Percentiles rank a stretch among this genome's conserved stretches.
Evolutionary conservation across 805 yeast genomes (phyloP).

Genomic region (Candida yuanshanica): DNA sequence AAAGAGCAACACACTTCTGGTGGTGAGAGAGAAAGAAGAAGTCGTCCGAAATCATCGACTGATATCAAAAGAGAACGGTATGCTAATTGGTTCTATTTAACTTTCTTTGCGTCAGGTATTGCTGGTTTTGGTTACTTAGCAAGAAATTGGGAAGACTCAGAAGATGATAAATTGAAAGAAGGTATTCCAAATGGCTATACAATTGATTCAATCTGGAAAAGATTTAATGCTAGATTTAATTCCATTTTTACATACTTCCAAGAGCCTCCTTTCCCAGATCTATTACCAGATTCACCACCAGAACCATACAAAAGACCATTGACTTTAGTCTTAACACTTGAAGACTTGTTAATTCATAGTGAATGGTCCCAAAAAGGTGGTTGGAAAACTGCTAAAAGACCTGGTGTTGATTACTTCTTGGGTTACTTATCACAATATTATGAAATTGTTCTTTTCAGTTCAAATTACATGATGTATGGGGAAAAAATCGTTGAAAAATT

Average conservation of each 20-base stretch:
- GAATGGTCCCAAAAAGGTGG: conserved; percentile 90
- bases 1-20: conserved; percentile 10
- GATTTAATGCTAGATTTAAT: conserved; percentile 67
- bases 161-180: conserved; percentile 52
- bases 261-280: conserved; percentile 90
- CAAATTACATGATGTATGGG: conserved; percentile 78
- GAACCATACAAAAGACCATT: conserved; percentile 89
- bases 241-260: conserved; percentile 77
- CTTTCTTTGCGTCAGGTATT: conserved; percentile 38
- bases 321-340: conserved; percentile 84
- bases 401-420: conserved; percentile 94
- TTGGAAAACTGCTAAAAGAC: conserved; percentile 98
- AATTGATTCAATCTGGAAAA: conserved; percentile 55
- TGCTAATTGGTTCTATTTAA: conserved; percentile 68
- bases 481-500: conserved; percentile 81
- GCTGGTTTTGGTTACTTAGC: conserved; percentile 66
- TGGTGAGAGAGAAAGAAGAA: conserved; percentile 25
- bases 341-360: conserved; percentile 85
- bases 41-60: conserved; percentile 63
- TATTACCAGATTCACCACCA: conserved; percentile 87
- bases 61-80: conserved; percentile 79
- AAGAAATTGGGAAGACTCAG: conserved; percentile 82
- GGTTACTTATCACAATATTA: conserved; percentile 93
- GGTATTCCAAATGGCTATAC: conserved; percentile 62
- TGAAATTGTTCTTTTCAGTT: conserved; percentile 88